Evolutionary conservation across 805 yeast species (phyloP).

Genomic region (Metschnikowia cubensis): DNA sequence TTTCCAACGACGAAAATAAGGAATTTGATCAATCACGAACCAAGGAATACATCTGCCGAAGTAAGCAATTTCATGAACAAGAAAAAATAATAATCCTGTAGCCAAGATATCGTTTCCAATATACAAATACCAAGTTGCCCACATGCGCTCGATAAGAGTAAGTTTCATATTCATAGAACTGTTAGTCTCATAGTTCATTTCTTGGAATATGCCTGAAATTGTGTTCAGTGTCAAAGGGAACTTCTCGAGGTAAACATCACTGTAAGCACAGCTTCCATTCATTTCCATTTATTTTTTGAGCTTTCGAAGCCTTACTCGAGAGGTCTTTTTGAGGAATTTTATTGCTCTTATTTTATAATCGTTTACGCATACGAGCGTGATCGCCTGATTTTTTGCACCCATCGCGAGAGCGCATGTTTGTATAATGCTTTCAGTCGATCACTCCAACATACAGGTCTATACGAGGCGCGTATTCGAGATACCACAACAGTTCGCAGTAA

Average conservation of each 20-base stretch:
- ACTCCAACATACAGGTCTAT: not conserved
- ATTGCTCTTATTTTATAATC: not conserved
- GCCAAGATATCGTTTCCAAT: constrained; percentile 87
- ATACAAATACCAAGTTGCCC: constrained; percentile 89
- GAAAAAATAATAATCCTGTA: constrained; percentile 81
- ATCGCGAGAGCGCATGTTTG: constrained; percentile 3
- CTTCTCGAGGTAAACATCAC: not conserved
- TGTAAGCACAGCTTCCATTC: not conserved
- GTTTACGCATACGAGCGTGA: not conserved
- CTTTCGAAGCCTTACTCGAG: not conserved
- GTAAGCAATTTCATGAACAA: constrained; percentile 82
- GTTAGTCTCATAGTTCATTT: constrained; percentile 1
- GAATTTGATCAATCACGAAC: constrained; percentile 81
- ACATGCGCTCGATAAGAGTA: constrained; percentile 52
- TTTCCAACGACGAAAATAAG: constrained; percentile 81
- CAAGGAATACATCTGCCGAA: constrained; percentile 93
- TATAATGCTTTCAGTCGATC: constrained; percentile 2
- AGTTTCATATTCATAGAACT: constrained; percentile 20
- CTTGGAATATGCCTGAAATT: not conserved
- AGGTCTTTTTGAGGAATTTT: not conserved
- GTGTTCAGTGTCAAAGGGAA: not conserved
- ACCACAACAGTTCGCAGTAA: not conserved
- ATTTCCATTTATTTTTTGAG: not conserved
- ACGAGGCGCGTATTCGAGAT: not conserved
- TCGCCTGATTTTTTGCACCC: constrained; percentile 6